Evolutionary conservation across 1,139 yeast species (phyloP), one percentile per base, ranked within the genome.

Genomic region (Suhomyces wounanorum): DNA sequence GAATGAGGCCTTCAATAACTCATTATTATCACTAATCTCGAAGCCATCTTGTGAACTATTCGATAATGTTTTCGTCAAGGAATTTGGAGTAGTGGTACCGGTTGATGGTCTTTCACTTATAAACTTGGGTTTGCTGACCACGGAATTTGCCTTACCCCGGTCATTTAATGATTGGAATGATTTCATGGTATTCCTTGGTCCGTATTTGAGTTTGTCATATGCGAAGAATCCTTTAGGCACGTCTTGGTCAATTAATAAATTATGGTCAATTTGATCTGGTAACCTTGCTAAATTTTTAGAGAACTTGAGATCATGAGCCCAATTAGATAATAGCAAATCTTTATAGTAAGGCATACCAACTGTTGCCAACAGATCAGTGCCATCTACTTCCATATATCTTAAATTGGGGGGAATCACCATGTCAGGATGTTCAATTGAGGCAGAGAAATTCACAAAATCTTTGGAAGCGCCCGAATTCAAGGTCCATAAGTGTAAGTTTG

Each of bases 341-440:
- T 83, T 84, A 65, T 90, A 94, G 62, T 86, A 90, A 0, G 99
- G 98, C 83, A 94, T 73, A 8, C 97, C 97, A 1, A 94, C 75
- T 1, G 83, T 65, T 43, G 85, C 85, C 48, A 94, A 71, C 0
- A 97, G 92, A 11, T 68, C 61, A 16, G 45, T 30, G 8, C 69
- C 70, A 40, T 79, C 79, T 14, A 81, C 70, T 3, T 66, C 66
- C 8, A 67, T 60, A 25, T 55, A 63, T 38, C 62, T 63, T 38
- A 56, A 50, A 2, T 60, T 53, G 1, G 76, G 73, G 18, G 55
- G 55, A 13, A 48, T 45, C 1, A 61, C 53, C 5, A 70, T 59
- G 36, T 75, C 76, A 0, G 86, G 83, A 58, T 77, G 81, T 31
- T 82, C 89, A 11, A 82, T 64, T 6, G 78, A 76, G 11, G 70